Evolutionary conservation across 1,284 basidiomycete species (phyloP).

Genomic region (Violaceomyces palustris): DNA sequence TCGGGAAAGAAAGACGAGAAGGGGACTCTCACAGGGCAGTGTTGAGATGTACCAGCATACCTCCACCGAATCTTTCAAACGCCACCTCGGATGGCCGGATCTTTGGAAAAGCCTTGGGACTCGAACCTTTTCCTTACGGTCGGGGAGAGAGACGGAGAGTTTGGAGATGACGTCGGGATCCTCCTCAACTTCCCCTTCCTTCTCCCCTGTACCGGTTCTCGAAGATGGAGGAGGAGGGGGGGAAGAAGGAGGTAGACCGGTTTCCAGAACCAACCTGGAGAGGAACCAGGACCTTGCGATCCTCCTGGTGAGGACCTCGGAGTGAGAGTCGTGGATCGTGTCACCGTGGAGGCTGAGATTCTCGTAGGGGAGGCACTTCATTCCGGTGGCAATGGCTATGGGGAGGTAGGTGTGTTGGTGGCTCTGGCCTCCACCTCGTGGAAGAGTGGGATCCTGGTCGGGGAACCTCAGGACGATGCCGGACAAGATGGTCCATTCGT

Average conservation of each 20-base stretch:
- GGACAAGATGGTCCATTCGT: constrained; percentile 38
- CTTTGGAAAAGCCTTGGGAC: constrained; percentile 42
- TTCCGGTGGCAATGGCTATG: constrained; percentile 74
- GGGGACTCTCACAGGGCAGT: constrained; percentile 86
- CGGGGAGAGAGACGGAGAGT: too few species aligned
- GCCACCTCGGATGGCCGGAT: constrained; percentile 58
- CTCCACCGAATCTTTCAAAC: constrained; percentile 58
- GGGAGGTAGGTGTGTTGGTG: constrained; percentile 54
- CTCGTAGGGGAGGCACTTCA: constrained; percentile 72
- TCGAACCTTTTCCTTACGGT: too few species aligned
- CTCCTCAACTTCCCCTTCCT: too few species aligned
- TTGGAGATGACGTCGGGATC: too few species aligned
- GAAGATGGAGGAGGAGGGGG: background rate
- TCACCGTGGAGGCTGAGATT: constrained; percentile 70
- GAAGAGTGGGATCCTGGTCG: background rate
- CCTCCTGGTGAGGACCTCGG: constrained; percentile 78
- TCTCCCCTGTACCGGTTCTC: background rate
- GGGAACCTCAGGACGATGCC: constrained; percentile 18
- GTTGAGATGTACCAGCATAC: constrained; percentile 78
- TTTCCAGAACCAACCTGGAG: constrained; percentile 60
- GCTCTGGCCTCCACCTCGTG: background rate
- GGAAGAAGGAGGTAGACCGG: background rate
- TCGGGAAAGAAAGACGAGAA: too few species aligned
- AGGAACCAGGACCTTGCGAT: constrained; percentile 76
- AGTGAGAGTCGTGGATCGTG: constrained; percentile 80